phyloP scores from a whole-genome alignment of 23 red algal species.

The Pyropia yezoensis region DNA sequence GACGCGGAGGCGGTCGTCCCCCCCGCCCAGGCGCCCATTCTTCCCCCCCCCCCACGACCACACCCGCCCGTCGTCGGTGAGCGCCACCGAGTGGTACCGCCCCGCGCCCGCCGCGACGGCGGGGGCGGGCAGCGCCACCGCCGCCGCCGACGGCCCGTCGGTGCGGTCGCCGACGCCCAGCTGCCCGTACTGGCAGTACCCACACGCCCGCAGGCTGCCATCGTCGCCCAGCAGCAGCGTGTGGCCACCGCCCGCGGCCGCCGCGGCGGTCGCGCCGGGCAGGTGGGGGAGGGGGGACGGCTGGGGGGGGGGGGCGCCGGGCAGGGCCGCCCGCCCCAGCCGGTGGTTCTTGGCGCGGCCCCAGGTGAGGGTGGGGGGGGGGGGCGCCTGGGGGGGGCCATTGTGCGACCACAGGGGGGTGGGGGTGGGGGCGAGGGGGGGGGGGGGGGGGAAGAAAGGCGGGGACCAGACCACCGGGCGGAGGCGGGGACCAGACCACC shows the following conservation, averaged over 20 bases:
- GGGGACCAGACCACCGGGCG: too few species aligned
- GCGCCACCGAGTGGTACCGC: constrained; percentile 86
- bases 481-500: too few species aligned
- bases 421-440: too few species aligned
- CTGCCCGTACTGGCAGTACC: constrained; percentile 94
- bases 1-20: constrained; percentile 73
- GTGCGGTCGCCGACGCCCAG: constrained; percentile 83
- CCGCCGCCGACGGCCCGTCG: constrained; percentile 51
- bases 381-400: too few species aligned
- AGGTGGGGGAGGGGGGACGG: constrained; percentile 27
- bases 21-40: constrained; percentile 83
- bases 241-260: constrained; percentile 84
- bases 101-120: constrained; percentile 52
- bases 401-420: too few species aligned
- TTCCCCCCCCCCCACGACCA: constrained; percentile 98
- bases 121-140: constrained; percentile 36
- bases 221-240: constrained; percentile 62
- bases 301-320: constrained; percentile 54
- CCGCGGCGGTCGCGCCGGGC: constrained; percentile 31
- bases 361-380: constrained; percentile 27
- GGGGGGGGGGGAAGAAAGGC: too few species aligned
- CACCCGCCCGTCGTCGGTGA: constrained; percentile 46
- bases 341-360: constrained; percentile 96
- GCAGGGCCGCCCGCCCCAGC: constrained; percentile 56
- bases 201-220: constrained; percentile 60